Percentiles rank a stretch among this genome's conserved stretches.
Evolutionary conservation across 805 yeast genomes (phyloP).

Genomic region (Tetrapisispora iriomotensis): DNA sequence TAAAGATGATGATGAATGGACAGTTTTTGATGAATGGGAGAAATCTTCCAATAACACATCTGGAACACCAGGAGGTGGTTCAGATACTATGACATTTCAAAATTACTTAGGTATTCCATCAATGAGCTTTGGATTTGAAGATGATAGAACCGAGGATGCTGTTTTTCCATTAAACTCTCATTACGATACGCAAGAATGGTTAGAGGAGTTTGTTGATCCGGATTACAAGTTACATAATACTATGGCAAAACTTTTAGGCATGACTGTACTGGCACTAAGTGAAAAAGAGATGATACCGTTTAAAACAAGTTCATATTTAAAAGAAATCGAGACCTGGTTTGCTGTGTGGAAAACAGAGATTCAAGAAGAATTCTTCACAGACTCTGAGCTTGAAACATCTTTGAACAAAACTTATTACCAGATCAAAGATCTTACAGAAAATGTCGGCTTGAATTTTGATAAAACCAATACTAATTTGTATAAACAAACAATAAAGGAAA

Average conservation of each 20-base stretch:
- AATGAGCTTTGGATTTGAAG: slow-evolving; percentile 37
- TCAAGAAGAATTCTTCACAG: slow-evolving; percentile 17
- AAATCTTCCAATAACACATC: slow-evolving; percentile 31
- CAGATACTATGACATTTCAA: slow-evolving; percentile 53
- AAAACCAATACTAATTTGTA: slow-evolving; percentile 38
- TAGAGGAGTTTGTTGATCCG: slow-evolving; percentile 42
- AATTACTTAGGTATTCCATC: slow-evolving; percentile 61
- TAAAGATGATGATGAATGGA: slow-evolving; percentile 29
- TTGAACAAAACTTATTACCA: slow-evolving; percentile 7
- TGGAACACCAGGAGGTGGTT: slow-evolving; percentile 37
- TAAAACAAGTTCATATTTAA: slow-evolving; percentile 39
- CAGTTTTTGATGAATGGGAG: slow-evolving; percentile 42
- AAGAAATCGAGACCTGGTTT: slow-evolving; percentile 33
- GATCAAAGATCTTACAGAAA: slow-evolving; percentile 5
- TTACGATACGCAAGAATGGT: slow-evolving; percentile 51
- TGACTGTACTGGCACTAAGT: slow-evolving; percentile 41
- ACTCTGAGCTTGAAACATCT: slow-evolving; percentile 9
- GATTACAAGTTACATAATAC: slow-evolving; percentile 44
- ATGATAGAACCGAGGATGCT: slow-evolving; percentile 34
- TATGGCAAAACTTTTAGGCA: slow-evolving; percentile 50
- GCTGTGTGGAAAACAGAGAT: slow-evolving; percentile 15
- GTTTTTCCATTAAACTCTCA: slow-evolving; percentile 49
- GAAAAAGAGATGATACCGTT: slow-evolving; percentile 50
- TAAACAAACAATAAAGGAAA: slow-evolving; percentile 47
- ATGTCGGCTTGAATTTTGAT: slow-evolving; percentile 38